These are phyloP conservation scores for Fraxinus excelsior DNA, from an alignment of 257 asterid species.

Conservation along the genomic window DNA sequence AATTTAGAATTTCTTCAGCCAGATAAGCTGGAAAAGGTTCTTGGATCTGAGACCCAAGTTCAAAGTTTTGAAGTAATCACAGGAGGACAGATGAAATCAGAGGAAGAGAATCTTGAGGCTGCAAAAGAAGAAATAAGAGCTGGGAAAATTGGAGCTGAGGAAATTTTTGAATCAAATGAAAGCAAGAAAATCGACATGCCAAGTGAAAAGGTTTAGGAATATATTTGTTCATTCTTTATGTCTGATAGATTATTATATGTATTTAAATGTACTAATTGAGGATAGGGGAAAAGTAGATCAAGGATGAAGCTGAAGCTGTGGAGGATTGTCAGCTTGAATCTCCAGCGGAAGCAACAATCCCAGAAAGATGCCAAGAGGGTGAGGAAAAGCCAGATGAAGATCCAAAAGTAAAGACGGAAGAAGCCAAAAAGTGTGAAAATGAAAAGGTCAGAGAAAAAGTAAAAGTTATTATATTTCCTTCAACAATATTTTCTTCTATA, in stretches of 20 bases:
- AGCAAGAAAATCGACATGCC: conserved; percentile 19
- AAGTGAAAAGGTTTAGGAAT: conserved; percentile 32
- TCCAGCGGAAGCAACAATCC: conserved; percentile 30
- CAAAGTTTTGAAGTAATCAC: conserved; percentile 25
- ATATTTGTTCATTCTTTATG: conserved; percentile 17
- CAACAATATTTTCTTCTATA: conserved; percentile 15
- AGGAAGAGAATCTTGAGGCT: conserved; percentile 31
- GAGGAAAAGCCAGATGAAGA: conserved; percentile 28
- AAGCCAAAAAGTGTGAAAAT: neutral
- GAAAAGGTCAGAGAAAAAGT: conserved; percentile 20
- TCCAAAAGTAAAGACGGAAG: conserved; percentile 14
- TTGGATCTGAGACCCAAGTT: conserved; percentile 32
- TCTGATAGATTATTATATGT: conserved; percentile 6
- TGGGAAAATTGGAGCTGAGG: conserved; percentile 26
- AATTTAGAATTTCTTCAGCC: conserved; percentile 19
- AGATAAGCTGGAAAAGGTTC: conserved; percentile 16
- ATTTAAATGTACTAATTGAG: conserved; percentile 21
- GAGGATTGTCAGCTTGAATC: conserved; percentile 24
- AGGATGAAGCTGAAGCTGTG: conserved; percentile 33
- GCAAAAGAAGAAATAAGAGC: conserved; percentile 24
- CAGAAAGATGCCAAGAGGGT: conserved; percentile 20
- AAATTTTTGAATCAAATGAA: conserved; percentile 26
- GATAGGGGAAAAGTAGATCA: conserved; percentile 28
- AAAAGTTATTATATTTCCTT: conserved; percentile 10
- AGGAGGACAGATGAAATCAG: conserved; percentile 22